phyloP scores from a whole-genome alignment of 805 yeast genomes.

The Candida ipomoeae region DNA sequence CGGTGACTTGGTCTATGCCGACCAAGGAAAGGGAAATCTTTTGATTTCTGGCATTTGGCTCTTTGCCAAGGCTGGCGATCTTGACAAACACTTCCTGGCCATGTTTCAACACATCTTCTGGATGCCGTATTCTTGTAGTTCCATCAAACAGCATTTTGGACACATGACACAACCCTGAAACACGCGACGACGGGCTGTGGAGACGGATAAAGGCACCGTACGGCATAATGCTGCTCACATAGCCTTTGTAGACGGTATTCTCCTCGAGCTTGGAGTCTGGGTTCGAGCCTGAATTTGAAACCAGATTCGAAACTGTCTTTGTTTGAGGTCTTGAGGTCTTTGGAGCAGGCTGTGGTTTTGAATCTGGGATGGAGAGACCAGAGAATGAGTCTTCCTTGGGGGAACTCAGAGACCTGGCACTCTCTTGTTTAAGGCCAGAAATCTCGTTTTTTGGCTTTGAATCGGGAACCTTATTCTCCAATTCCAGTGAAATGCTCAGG shows the following conservation, averaged over 20 bases:
- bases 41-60: conserved; percentile 1
- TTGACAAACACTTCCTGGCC: conserved; percentile 65
- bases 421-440: not conserved
- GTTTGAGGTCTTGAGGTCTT: not conserved
- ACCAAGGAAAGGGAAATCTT: conserved; percentile 62
- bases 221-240: conserved; percentile 52
- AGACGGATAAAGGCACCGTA: conserved; percentile 80
- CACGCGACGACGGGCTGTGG: conserved; percentile 19
- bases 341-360: not conserved
- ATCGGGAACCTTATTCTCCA: too few relatives aligned
- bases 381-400: not conserved
- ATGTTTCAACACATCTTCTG: conserved; percentile 51
- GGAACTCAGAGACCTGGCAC: too few relatives aligned
- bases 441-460: not conserved
- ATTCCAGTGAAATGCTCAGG: conserved; percentile 8
- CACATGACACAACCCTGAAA: conserved; percentile 71
- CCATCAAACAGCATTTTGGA: conserved; percentile 55
- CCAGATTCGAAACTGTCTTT: not conserved
- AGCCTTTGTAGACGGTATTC: conserved; percentile 52
- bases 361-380: not conserved
- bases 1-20: conserved; percentile 67
- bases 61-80: conserved; percentile 31
- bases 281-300: not conserved
- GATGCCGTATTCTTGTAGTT: conserved; percentile 47
- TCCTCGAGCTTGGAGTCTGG: not conserved